Conservation (phyloP, 371 early-diverging fungal genomes). For the Mortierella sp. region DNA sequence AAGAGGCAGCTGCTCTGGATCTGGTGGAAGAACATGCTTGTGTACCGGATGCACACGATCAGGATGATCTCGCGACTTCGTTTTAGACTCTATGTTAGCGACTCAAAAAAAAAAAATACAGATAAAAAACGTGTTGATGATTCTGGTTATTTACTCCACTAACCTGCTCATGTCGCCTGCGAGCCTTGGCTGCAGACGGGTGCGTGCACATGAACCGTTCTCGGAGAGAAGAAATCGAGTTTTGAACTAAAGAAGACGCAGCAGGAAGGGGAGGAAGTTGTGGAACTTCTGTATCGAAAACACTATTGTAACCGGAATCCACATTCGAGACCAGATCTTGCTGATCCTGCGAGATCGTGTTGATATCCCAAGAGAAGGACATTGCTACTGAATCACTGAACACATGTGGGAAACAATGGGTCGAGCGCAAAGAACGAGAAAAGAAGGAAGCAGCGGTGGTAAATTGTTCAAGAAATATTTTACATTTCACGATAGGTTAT, state of each 20-base stretch:
- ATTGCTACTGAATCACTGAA: background rate
- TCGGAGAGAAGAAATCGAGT: conserved; percentile 18
- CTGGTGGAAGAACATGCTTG: conserved; percentile 34
- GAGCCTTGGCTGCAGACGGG: conserved; percentile 5
- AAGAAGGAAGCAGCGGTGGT: background rate
- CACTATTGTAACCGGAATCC: conserved; percentile 26
- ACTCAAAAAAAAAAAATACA: background rate
- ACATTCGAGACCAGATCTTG: conserved; percentile 1
- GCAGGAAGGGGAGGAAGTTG: conserved; percentile 1
- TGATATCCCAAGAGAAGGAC: background rate
- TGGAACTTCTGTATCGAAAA: conserved; percentile 20
- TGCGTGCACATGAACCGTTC: conserved; percentile 34
- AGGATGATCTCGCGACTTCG: conserved; percentile 34
- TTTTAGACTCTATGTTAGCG: background rate
- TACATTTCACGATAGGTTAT: background rate
- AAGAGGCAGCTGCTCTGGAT: conserved; percentile 36
- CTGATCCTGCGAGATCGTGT: background rate
- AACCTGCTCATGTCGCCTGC: conserved; percentile 29
- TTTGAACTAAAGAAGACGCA: background rate
- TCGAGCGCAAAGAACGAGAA: background rate
- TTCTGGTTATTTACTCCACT: background rate
- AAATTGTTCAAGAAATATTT: background rate
- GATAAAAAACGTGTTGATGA: background rate
- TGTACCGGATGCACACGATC: conserved; percentile 42
- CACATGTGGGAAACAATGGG: background rate